Conservation (phyloP, 495 filamentous ascomycete species). For the Parachaetomium inaequale region DNA sequence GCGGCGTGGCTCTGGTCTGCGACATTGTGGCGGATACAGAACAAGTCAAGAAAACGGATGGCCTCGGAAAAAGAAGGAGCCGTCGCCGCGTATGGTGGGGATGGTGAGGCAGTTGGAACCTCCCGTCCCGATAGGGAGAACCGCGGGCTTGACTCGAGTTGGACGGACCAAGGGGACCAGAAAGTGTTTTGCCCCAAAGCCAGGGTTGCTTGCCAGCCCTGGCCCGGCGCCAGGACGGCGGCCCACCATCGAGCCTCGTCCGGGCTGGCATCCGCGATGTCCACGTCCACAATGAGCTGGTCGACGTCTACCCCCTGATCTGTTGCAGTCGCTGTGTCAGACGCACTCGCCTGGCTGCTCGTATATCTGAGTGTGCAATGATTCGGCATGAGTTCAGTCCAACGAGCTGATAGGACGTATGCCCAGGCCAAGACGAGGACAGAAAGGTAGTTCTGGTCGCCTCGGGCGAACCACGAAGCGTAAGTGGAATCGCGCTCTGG, state of each 20-base stretch:
- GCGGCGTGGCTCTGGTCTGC: background rate
- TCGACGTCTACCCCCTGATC: background rate
- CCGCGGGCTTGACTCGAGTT: background rate
- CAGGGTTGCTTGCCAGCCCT: slow-evolving; percentile 30
- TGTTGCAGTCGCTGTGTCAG: background rate
- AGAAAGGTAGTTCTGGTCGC: slow-evolving; percentile 13
- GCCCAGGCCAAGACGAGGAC: slow-evolving; percentile 23
- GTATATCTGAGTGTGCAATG: slow-evolving; percentile 14
- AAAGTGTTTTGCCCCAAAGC: slow-evolving; percentile 10
- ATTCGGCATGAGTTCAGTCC: slow-evolving; percentile 19
- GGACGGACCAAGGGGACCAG: background rate
- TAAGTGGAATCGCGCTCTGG: background rate
- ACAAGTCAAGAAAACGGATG: background rate
- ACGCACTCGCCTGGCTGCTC: slow-evolving; percentile 8
- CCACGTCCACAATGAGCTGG: slow-evolving; percentile 8
- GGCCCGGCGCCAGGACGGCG: slow-evolving; percentile 30
- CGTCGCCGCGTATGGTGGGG: no score
- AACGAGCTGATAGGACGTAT: slow-evolving; percentile 25
- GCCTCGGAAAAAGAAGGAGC: background rate
- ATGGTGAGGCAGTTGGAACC: no score
- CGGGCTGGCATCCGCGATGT: slow-evolving; percentile 28
- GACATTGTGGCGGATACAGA: background rate
- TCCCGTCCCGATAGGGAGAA: background rate
- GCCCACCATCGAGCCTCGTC: slow-evolving; percentile 36
- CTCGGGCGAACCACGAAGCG: slow-evolving; percentile 6